Evolutionary conservation across 129 eudicot species (phyloP).

Genomic region (Cynara cardunculus): DNA sequence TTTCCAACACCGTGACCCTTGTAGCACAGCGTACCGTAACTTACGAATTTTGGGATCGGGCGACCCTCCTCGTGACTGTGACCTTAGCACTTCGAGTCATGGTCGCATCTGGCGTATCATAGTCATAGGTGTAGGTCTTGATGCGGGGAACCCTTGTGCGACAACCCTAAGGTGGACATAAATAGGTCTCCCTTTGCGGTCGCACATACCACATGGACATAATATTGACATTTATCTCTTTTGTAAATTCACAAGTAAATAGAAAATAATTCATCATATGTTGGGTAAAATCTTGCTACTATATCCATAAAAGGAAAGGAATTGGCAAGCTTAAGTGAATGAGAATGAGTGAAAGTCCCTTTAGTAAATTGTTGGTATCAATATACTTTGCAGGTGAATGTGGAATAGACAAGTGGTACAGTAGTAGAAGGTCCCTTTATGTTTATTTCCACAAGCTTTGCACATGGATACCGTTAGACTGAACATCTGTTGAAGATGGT

Average conservation of each 20-base stretch:
- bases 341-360: neutral
- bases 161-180: conserved; percentile 7
- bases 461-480: neutral
- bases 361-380: neutral
- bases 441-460: neutral
- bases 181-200: neutral
- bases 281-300: neutral
- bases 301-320: neutral
- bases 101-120: too few species aligned
- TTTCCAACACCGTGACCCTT: too few species aligned
- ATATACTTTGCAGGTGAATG: neutral
- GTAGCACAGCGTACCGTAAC: too few species aligned
- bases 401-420: neutral
- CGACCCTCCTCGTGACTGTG: too few species aligned
- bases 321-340: conserved; percentile 19
- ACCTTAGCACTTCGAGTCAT: too few species aligned
- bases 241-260: neutral
- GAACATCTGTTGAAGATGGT: neutral
- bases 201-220: conserved; percentile 3
- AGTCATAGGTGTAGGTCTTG: too few species aligned
- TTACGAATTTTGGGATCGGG: too few species aligned
- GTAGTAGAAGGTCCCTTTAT: neutral
- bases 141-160: too few species aligned
- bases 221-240: conserved; percentile 9
- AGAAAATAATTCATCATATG: neutral